Conservation (phyloP, 768 basidiomycete species). For the Lactarius tabidus region DNA sequence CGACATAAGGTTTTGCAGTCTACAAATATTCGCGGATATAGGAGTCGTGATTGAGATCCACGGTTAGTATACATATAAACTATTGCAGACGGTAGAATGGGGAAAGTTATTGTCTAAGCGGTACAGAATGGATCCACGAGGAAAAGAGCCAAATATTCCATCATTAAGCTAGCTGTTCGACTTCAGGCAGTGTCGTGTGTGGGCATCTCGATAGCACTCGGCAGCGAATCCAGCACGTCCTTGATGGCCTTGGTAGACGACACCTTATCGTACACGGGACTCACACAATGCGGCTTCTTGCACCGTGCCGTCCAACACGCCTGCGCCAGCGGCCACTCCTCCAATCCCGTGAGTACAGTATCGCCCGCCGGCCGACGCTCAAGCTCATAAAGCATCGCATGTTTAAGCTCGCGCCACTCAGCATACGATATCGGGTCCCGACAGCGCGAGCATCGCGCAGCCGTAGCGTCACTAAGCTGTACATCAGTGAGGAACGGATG, state of each 20-base stretch:
- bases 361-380: constrained; percentile 58
- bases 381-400: constrained; percentile 52
- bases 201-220: constrained; percentile 34
- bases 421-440: constrained; percentile 48
- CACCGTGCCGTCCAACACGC: constrained; percentile 61
- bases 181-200: constrained; percentile 9
- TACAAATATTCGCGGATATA: not conserved
- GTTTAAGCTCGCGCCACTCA: constrained; percentile 63
- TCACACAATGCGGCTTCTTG: constrained; percentile 40
- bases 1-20: not conserved
- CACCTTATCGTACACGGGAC: constrained; percentile 52
- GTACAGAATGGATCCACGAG: not conserved
- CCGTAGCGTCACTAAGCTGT: constrained; percentile 41
- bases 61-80: not conserved
- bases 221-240: constrained; percentile 51
- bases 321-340: constrained; percentile 54
- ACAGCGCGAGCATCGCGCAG: constrained; percentile 54
- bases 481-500: constrained; percentile 44
- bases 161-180: not conserved
- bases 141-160: not conserved
- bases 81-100: not conserved
- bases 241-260: constrained; percentile 52
- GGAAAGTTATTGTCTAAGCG: not conserved
- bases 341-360: constrained; percentile 49
- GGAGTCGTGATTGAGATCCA: not conserved